Base-by-base conservation (phyloP, 352 stramenopile species). In the Globisporangium cederbergense region DNA sequence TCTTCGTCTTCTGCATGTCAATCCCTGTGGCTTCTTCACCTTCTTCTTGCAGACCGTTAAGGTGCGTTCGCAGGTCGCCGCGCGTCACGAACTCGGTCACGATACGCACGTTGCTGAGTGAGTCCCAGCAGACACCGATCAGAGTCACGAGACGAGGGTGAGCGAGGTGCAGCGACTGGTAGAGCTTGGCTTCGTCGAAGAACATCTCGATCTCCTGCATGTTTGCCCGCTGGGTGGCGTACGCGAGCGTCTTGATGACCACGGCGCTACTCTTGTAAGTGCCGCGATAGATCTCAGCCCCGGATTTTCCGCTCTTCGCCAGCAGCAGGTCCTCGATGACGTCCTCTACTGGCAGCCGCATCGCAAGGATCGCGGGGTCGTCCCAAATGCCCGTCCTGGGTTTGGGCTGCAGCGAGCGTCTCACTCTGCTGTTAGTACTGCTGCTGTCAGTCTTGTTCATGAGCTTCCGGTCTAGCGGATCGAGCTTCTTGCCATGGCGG, bases 141-240 rank as follows among this genome's bases (percentile, higher is more conserved):
- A 63, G 9, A 18, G 28, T 52, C 30, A 63, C 43, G 3, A 63
- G 20, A 0, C 18, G 58, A 16, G 42, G 2, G 46, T 63, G 58
- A 16, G 14, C 11, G 5, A 63, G 43, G 2, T 32, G 20, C 6
- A 56, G 28, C 6, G 40, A 51, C 7, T 9, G 28, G 30, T 40
- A 32, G 30, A 62, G 57, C 30, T 43, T 62, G 38, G 57, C 57
- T 28, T 62, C 57, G 43, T 40, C 45, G n/a, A 62, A 46, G 9
- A 62, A 52, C 18, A 30, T n/a, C 18, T 62, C 57, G 25, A 62
- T 62, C 57, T 62, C 20, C 50, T 22, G 25, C 50, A 56, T 40
- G 50, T 40, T 56, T 7, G 42, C 0, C 3, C 18, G 40, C 38
- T 54, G 18, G 9, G 40, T 52, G 11, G 14, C 42, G 25, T 28